Conservation (phyloP, 306 rosid species). For the Cicer yamashitae region DNA sequence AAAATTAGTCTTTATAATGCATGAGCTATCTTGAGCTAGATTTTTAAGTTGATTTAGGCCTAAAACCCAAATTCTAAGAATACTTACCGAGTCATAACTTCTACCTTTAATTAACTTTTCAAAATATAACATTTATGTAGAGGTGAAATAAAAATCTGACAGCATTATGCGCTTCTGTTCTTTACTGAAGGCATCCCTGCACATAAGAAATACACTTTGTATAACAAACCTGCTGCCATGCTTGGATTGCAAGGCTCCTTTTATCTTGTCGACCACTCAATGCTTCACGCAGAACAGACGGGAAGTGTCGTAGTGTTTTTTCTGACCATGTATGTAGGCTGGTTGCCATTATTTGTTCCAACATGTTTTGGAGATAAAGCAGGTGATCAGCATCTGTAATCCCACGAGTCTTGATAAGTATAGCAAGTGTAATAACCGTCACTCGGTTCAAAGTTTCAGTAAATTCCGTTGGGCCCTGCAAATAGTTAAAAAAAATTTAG, state of each 20-base stretch:
- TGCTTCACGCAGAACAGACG: conserved; percentile 81
- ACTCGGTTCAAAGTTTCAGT: conserved; percentile 89
- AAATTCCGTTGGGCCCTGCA: conserved; percentile 95
- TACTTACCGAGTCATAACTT: neutral
- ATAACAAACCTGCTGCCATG: conserved; percentile 91
- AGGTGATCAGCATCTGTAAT: conserved; percentile 95
- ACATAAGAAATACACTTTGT: conserved; percentile 40
- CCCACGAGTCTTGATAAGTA: conserved; percentile 94
- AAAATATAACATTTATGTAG: conserved; percentile 6
- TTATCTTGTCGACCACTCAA: conserved; percentile 76
- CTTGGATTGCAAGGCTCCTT: conserved; percentile 79
- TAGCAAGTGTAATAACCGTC: conserved; percentile 86
- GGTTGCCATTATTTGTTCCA: conserved; percentile 87
- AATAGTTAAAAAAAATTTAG: conserved; percentile 38
- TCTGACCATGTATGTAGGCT: conserved; percentile 97
- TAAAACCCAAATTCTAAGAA: conserved; percentile 4
- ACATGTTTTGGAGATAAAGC: conserved; percentile 82
- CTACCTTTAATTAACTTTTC: conserved; percentile 1
- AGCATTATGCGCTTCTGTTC: conserved; percentile 13
- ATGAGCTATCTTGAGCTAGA: neutral
- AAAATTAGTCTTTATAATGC: neutral
- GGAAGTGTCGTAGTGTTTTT: conserved; percentile 82
- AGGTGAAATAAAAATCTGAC: conserved; percentile 16
- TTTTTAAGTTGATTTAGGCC: neutral
- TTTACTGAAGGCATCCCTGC: conserved; percentile 33